A percentile compares a stretch with the other conserved stretches of the same genome.
Evolutionary conservation across 2,329 filamentous ascomycete species (phyloP).

Genomic region (Diaporthe citrichinensis): DNA sequence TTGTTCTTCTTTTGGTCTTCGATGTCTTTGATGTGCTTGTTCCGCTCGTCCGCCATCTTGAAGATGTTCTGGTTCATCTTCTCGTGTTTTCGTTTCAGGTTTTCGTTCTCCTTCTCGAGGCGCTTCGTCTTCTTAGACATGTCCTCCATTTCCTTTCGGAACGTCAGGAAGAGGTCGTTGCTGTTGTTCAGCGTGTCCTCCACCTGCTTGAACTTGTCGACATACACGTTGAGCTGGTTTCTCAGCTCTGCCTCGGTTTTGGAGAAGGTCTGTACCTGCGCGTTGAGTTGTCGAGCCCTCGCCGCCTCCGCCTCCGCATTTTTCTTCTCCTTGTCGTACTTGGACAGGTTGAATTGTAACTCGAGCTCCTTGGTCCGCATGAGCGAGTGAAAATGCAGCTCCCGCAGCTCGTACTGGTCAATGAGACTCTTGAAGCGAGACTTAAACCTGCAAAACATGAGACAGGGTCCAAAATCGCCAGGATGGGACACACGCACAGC

Average conservation of each 20-base stretch:
- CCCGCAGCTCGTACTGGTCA: slow-evolving; percentile 96
- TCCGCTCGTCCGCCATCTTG: slow-evolving; percentile 95
- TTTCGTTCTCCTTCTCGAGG: slow-evolving; percentile 95
- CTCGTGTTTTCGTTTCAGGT: slow-evolving; percentile 91
- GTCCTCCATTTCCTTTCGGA: slow-evolving; percentile 99
- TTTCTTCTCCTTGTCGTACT: slow-evolving; percentile 91
- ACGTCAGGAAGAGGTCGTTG: slow-evolving; percentile 96
- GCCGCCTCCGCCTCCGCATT: slow-evolving; percentile 84
- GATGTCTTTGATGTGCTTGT: slow-evolving; percentile 79
- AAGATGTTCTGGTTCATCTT: slow-evolving; percentile 95
- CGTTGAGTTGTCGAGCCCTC: slow-evolving; percentile 87
- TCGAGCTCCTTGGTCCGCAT: slow-evolving; percentile 96
- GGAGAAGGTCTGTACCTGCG: slow-evolving; percentile 94
- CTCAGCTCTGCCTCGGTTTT: slow-evolving; percentile 95
- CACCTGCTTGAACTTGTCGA: slow-evolving; percentile 99
- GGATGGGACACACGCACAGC: slow-evolving; percentile 70
- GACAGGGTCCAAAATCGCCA: slow-evolving; percentile 13
- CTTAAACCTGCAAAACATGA: slow-evolving; percentile 75
- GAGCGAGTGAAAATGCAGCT: slow-evolving; percentile 92
- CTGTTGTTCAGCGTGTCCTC: slow-evolving; percentile 99
- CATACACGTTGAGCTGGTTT: slow-evolving; percentile 97
- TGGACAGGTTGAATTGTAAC: slow-evolving; percentile 90
- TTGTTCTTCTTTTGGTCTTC: slow-evolving; percentile 88
- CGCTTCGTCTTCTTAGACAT: slow-evolving; percentile 99
- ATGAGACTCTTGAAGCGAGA: slow-evolving; percentile 93